Conservation (phyloP, 2,329 filamentous ascomycete genomes). For the Arthrobotrys sphaeroides region DNA sequence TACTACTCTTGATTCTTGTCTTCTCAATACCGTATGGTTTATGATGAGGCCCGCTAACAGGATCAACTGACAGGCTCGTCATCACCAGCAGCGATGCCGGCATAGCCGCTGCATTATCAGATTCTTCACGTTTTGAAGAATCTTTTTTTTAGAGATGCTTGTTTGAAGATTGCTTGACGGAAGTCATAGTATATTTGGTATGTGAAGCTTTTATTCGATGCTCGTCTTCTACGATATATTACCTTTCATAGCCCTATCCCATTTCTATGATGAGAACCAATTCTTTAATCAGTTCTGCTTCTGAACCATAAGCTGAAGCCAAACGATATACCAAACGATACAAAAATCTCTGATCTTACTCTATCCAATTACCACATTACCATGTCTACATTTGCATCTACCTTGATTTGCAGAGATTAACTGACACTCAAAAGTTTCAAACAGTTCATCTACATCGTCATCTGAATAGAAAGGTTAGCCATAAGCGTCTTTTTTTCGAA, state of each 20-base stretch:
- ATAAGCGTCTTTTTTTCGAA: not conserved
- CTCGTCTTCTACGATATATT: not conserved
- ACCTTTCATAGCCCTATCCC: not conserved
- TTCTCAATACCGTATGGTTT: not conserved
- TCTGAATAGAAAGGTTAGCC: constrained; percentile 22
- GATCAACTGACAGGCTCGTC: constrained; percentile 17
- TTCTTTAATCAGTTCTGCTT: constrained; percentile 54
- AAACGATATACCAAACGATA: constrained; percentile 55
- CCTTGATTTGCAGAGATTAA: not conserved
- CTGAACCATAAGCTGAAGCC: constrained; percentile 55
- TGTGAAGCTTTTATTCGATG: not conserved
- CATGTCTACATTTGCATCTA: not conserved
- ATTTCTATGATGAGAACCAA: constrained; percentile 51
- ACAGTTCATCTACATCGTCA: not conserved
- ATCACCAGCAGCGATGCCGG: constrained; percentile 43
- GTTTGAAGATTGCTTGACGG: not conserved
- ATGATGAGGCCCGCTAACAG: constrained; percentile 8
- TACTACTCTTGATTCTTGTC: not conserved
- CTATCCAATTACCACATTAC: constrained; percentile 4
- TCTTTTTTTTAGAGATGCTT: constrained; percentile 22
- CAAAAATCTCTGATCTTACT: constrained; percentile 50
- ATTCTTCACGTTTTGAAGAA: constrained; percentile 12
- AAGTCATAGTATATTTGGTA: constrained; percentile 12
- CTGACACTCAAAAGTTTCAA: not conserved
- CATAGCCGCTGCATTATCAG: constrained; percentile 30